Conservation (phyloP, 305 asterid genomes). For the Rubia balearica region DNA sequence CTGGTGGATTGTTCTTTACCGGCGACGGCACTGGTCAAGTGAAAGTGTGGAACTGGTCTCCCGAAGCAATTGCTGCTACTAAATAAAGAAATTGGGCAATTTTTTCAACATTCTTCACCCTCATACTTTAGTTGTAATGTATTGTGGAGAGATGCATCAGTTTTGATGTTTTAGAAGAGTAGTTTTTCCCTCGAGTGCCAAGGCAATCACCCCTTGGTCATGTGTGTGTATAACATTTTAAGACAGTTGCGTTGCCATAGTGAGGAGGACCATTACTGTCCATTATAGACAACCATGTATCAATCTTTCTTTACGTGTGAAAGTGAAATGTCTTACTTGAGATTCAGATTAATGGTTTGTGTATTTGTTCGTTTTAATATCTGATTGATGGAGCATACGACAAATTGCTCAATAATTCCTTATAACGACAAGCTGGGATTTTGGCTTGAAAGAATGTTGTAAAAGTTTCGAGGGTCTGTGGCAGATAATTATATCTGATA, state of each 20-base stretch:
- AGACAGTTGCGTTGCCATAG: neutral
- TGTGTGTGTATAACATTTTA: constrained; percentile 1
- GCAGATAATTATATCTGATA: too few species aligned
- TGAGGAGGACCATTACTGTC: neutral
- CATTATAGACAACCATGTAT: neutral
- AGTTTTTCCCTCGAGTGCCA: neutral
- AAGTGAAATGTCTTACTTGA: neutral
- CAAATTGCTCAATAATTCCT: too few species aligned
- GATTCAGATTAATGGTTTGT: neutral
- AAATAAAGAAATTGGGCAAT: constrained; percentile 12
- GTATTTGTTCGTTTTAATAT: too few species aligned
- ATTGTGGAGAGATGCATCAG: constrained; percentile 9
- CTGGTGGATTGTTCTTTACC: constrained; percentile 78
- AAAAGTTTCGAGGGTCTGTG: too few species aligned
- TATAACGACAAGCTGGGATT: too few species aligned
- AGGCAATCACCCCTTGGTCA: neutral
- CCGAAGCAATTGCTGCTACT: constrained; percentile 36
- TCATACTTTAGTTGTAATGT: neutral
- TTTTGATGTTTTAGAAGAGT: constrained; percentile 4
- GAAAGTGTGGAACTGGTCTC: constrained; percentile 76
- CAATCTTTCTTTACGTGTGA: neutral
- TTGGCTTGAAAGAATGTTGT: too few species aligned
- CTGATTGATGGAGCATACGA: too few species aligned
- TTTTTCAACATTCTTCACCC: constrained; percentile 5
- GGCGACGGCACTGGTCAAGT: constrained; percentile 88